Conservation (phyloP, 306 rosid genomes). For the Astragalus glycyphyllos region DNA sequence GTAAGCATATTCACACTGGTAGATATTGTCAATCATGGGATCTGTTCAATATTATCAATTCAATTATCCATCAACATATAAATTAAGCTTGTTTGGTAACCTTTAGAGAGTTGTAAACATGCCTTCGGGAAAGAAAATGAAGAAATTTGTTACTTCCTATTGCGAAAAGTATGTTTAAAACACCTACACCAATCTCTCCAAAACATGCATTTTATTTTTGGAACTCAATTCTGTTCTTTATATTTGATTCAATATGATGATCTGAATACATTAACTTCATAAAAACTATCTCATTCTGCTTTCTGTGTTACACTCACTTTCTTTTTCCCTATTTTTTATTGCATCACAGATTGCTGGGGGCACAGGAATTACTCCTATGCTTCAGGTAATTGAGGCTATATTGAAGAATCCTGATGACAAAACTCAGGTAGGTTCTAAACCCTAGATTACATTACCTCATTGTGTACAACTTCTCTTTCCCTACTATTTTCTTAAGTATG, state of each 20-base stretch:
- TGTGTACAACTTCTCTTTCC: slow-evolving; percentile 34
- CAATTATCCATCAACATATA: slow-evolving; percentile 16
- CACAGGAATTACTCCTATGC: slow-evolving; percentile 97
- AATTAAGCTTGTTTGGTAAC: slow-evolving; percentile 30
- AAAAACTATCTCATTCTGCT: slow-evolving; percentile 32
- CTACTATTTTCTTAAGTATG: slow-evolving; percentile 14
- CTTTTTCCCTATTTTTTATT: neutral
- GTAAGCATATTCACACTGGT: slow-evolving; percentile 52
- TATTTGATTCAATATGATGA: slow-evolving; percentile 24
- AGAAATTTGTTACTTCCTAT: slow-evolving; percentile 7
- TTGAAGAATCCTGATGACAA: slow-evolving; percentile 90
- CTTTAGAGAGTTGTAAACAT: slow-evolving; percentile 27
- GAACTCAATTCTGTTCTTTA: slow-evolving; percentile 12
- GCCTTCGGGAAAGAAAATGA: slow-evolving; percentile 16
- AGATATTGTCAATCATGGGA: slow-evolving; percentile 24
- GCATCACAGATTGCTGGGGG: slow-evolving; percentile 88
- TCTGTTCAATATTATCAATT: slow-evolving; percentile 21
- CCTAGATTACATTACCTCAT: slow-evolving; percentile 28
- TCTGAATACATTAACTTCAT: slow-evolving; percentile 26
- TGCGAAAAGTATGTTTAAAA: slow-evolving; percentile 32
- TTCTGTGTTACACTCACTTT: slow-evolving; percentile 20
- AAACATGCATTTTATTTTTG: slow-evolving; percentile 23
- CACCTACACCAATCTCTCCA: neutral
- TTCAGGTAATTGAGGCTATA: slow-evolving; percentile 94
- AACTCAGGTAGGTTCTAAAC: slow-evolving; percentile 71